phyloP scores from a whole-genome alignment of 2,329 filamentous ascomycete species.

The Simplicillium sp. region DNA sequence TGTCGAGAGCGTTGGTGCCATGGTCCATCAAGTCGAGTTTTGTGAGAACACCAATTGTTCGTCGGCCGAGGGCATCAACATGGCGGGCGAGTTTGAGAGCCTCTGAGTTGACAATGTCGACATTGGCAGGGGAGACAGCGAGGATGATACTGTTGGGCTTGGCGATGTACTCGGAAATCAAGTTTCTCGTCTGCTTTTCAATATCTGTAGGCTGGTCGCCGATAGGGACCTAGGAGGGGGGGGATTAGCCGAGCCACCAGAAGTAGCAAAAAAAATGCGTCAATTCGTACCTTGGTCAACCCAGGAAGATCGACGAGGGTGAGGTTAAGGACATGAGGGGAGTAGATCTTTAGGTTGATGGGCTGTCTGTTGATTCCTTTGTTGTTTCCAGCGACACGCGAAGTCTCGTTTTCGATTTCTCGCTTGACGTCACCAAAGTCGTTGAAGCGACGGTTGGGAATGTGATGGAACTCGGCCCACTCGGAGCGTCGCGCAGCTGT shows the following conservation, averaged over 20 bases:
- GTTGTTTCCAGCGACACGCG: slow-evolving; percentile 84
- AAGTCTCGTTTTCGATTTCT: slow-evolving; percentile 95
- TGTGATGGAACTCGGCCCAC: slow-evolving; percentile 96
- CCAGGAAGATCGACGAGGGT: slow-evolving; percentile 94
- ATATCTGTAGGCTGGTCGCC: slow-evolving; percentile 96
- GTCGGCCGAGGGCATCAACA: slow-evolving; percentile 87
- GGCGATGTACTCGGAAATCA: slow-evolving; percentile 96
- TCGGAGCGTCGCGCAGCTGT: slow-evolving; percentile 56
- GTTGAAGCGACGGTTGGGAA: slow-evolving; percentile 78
- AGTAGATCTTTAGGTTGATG: slow-evolving; percentile 98
- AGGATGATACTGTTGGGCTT: slow-evolving; percentile 98
- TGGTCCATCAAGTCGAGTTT: slow-evolving; percentile 99
- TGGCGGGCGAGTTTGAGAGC: slow-evolving; percentile 92
- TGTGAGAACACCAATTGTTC: slow-evolving; percentile 93
- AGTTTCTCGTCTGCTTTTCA: slow-evolving; percentile 92
- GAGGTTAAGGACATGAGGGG: slow-evolving; percentile 89
- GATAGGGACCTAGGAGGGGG: slow-evolving; percentile 64
- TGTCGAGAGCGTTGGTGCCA: slow-evolving; percentile 94
- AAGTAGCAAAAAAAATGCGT: no score
- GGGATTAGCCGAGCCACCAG: background rate
- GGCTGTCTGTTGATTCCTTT: slow-evolving; percentile 97
- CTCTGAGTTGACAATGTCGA: slow-evolving; percentile 97
- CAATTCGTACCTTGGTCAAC: slow-evolving; percentile 67
- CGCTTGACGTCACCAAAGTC: slow-evolving; percentile 90
- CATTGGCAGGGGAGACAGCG: slow-evolving; percentile 93